A percentile compares a stretch with the other conserved stretches of the same genome.
Conservation (phyloP, 495 filamentous ascomycete species). For the Xylaria scruposa region DNA sequence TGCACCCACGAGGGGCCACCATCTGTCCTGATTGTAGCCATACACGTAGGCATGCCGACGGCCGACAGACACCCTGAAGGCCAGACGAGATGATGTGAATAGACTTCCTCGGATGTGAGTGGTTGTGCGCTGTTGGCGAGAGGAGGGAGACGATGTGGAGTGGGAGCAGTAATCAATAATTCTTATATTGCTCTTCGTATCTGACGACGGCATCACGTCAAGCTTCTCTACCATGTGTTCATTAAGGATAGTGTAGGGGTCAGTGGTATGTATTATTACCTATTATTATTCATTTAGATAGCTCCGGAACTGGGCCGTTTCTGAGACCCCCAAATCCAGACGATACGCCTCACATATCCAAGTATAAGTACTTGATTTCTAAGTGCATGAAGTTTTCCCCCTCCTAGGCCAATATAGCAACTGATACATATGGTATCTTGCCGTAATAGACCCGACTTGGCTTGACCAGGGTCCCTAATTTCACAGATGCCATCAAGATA, state of each 20-base stretch:
- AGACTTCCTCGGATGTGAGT: background rate
- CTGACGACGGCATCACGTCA: conserved; percentile 21
- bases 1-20: conserved; percentile 36
- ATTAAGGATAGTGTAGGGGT: background rate
- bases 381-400: conserved; percentile 5
- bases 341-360: conserved; percentile 3
- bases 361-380: background rate
- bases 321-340: background rate
- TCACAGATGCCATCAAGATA: background rate
- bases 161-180: conserved; percentile 25
- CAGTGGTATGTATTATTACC: background rate
- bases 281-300: conserved; percentile 20
- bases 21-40: conserved; percentile 36
- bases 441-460: conserved; percentile 21
- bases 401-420: conserved; percentile 7
- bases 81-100: conserved; percentile 6
- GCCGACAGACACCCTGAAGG: conserved; percentile 11
- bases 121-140: conserved; percentile 6
- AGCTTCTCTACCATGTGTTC: background rate
- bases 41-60: conserved; percentile 22
- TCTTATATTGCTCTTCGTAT: conserved; percentile 28
- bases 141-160: conserved; percentile 21
- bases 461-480: background rate
- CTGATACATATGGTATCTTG: conserved; percentile 1
- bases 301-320: background rate